Percentiles rank a stretch among this genome's conserved stretches.
Evolutionary conservation across 371 early-diverging fungal genomes (phyloP).

Genomic region (Mortierella polycephala): DNA sequence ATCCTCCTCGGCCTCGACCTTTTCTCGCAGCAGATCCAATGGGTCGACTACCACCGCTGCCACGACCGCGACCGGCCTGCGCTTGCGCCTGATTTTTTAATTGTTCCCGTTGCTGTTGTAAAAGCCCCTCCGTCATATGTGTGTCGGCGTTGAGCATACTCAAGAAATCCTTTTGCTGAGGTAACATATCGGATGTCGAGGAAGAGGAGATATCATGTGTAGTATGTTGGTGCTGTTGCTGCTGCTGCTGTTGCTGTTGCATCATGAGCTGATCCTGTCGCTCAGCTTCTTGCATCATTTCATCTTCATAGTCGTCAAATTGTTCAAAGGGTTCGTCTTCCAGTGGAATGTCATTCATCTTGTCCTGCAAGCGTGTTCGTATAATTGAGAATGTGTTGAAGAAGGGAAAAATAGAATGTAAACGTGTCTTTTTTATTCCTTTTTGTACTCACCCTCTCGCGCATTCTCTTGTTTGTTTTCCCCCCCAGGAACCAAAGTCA

Average conservation of each 20-base stretch:
- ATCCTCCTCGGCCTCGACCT: slow-evolving; percentile 3
- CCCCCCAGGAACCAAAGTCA: too few species aligned
- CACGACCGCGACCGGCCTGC: slow-evolving; percentile 2
- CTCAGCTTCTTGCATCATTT: slow-evolving; percentile 45
- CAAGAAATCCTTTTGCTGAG: slow-evolving; percentile 29
- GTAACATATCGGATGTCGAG: slow-evolving; percentile 6
- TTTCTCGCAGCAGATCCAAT: slow-evolving; percentile 18
- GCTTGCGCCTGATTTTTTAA: slow-evolving; percentile 12
- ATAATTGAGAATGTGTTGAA: background rate
- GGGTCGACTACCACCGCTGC: slow-evolving; percentile 12
- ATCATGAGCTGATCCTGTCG: slow-evolving; percentile 14
- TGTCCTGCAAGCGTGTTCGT: background rate
- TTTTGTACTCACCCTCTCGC: too few species aligned
- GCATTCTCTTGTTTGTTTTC: too few species aligned
- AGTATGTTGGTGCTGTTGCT: background rate
- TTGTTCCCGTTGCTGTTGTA: slow-evolving; percentile 10
- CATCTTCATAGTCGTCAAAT: slow-evolving; percentile 40
- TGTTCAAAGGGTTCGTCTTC: slow-evolving; percentile 44
- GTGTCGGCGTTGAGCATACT: slow-evolving; percentile 20
- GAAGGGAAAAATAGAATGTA: background rate
- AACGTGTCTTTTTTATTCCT: too few species aligned
- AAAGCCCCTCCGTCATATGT: slow-evolving; percentile 2
- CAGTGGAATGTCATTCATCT: slow-evolving; percentile 35
- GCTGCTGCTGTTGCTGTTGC: slow-evolving; percentile 1
- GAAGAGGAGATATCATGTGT: too few species aligned